Conservation (phyloP, 2,329 filamentous ascomycete species). For the Pyrenophora seminiperda region DNA sequence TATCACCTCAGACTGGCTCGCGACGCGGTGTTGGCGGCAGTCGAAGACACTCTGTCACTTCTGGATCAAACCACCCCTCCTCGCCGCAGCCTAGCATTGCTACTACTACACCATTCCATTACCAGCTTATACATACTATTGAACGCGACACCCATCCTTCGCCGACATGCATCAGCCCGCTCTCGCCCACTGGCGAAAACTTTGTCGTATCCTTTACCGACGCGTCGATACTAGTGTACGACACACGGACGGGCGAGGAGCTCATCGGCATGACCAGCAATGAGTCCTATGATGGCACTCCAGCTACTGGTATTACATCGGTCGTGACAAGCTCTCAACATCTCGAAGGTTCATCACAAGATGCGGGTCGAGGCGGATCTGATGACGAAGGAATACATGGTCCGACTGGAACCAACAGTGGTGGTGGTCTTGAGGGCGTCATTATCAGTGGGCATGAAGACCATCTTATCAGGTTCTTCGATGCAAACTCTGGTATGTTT, state of each 20-base stretch:
- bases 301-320: slow-evolving; percentile 82
- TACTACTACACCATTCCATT: slow-evolving; percentile 82
- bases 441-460: slow-evolving; percentile 98
- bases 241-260: slow-evolving; percentile 89
- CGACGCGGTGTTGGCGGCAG: slow-evolving; percentile 74
- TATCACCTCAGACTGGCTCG: slow-evolving; percentile 76
- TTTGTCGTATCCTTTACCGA: slow-evolving; percentile 95
- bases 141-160: slow-evolving; percentile 70
- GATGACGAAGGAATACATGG: slow-evolving; percentile 80
- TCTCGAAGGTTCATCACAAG: slow-evolving; percentile 66
- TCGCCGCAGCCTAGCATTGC: slow-evolving; percentile 88
- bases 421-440: slow-evolving; percentile 78
- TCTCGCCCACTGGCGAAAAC: slow-evolving; percentile 80
- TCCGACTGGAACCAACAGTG: slow-evolving; percentile 80
- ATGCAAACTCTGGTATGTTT: slow-evolving; percentile 93
- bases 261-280: slow-evolving; percentile 90
- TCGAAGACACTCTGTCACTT: slow-evolving; percentile 89
- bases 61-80: slow-evolving; percentile 87
- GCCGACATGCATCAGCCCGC: slow-evolving; percentile 89
- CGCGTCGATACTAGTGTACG: slow-evolving; percentile 87
- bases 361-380: slow-evolving; percentile 65
- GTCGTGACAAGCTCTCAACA: slow-evolving; percentile 86
- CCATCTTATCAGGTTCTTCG: slow-evolving; percentile 93
- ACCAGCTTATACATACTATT: slow-evolving; percentile 88
- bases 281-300: slow-evolving; percentile 90